A percentile compares a stretch with the other conserved stretches of the same genome.
These are phyloP conservation scores for Aspergillus cristatus DNA, from an alignment of 495 filamentous ascomycete species.

Conservation along the genomic window DNA sequence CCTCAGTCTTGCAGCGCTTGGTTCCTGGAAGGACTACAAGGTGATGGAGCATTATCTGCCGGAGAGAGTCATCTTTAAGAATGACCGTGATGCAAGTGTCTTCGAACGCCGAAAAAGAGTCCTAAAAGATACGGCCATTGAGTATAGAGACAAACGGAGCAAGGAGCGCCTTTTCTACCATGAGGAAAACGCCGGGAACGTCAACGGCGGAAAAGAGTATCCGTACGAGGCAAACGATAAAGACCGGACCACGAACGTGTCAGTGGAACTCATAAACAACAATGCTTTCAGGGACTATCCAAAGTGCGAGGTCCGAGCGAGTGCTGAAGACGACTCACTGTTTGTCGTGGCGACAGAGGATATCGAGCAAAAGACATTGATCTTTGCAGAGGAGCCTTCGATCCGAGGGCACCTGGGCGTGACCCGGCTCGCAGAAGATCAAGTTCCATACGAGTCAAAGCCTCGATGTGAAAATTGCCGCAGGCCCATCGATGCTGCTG, in stretches of 20 bases:
- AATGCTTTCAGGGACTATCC: slow-evolving; percentile 8
- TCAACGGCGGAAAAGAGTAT: slow-evolving; percentile 11
- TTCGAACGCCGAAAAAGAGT: slow-evolving; percentile 4
- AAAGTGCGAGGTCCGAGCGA: slow-evolving; percentile 2
- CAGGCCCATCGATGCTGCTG: not conserved
- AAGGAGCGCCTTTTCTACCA: slow-evolving; percentile 10
- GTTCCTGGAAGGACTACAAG: slow-evolving; percentile 19
- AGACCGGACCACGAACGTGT: slow-evolving; percentile 1
- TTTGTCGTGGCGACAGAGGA: slow-evolving; percentile 15
- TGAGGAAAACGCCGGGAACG: slow-evolving; percentile 11
- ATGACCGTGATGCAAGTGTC: slow-evolving; percentile 9
- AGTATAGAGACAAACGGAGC: slow-evolving; percentile 1
- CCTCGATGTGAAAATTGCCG: slow-evolving; percentile 20
- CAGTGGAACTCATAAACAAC: slow-evolving; percentile 8
- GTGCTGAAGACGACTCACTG: not conserved
- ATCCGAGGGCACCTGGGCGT: slow-evolving; percentile 19
- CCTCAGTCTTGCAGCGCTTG: slow-evolving; percentile 18
- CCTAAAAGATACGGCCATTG: not conserved
- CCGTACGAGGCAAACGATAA: slow-evolving; percentile 19
- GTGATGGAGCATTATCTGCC: slow-evolving; percentile 8
- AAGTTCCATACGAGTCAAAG: not conserved
- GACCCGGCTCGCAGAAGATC: slow-evolving; percentile 1
- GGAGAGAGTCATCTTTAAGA: slow-evolving; percentile 5
- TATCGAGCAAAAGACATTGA: slow-evolving; percentile 11
- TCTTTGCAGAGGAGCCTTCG: slow-evolving; percentile 20